A percentile compares a stretch with the other conserved stretches of the same genome.
These are phyloP conservation scores for Aspergillus pseudoterreus DNA, from an alignment of 2,329 filamentous ascomycete species.

Conservation along the genomic window DNA sequence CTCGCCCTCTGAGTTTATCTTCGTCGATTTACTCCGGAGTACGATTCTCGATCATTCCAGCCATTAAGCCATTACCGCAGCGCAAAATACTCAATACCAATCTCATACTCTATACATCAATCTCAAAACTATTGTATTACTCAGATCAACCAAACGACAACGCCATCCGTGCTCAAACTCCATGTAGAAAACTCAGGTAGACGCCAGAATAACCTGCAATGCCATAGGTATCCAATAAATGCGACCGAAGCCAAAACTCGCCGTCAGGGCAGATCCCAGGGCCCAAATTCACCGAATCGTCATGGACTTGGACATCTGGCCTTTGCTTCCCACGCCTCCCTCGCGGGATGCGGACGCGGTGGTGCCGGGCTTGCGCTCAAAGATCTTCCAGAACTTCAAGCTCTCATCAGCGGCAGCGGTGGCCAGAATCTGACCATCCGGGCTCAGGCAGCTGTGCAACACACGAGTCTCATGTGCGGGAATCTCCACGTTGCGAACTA, in stretches of 20 bases:
- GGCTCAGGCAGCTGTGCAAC: slow-evolving; percentile 92
- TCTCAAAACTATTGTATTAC: not conserved
- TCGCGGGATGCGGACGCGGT: slow-evolving; percentile 60
- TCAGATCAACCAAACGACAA: slow-evolving; percentile 1
- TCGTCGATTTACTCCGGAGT: too few species aligned
- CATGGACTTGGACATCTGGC: slow-evolving; percentile 89
- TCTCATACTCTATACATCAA: too few species aligned
- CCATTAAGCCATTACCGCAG: too few species aligned
- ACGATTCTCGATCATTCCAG: too few species aligned
- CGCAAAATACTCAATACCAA: too few species aligned
- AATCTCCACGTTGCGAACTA: slow-evolving; percentile 97
- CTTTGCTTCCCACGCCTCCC: slow-evolving; percentile 70
- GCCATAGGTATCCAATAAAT: slow-evolving; percentile 6
- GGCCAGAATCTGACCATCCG: slow-evolving; percentile 95
- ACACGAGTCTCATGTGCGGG: slow-evolving; percentile 96
- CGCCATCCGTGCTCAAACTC: not conserved
- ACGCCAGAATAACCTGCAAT: not conserved
- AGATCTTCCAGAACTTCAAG: slow-evolving; percentile 99
- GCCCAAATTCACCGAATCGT: slow-evolving; percentile 67
- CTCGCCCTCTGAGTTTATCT: not conserved
- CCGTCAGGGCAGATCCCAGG: slow-evolving; percentile 6
- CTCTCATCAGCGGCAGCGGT: slow-evolving; percentile 95
- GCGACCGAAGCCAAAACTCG: slow-evolving; percentile 1
- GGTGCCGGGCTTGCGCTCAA: slow-evolving; percentile 91
- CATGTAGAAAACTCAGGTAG: slow-evolving; percentile 2